Evolutionary conservation across 306 rosid species (phyloP), one percentile per base, ranked within the genome.

Genomic region (Bauhinia variegata): DNA sequence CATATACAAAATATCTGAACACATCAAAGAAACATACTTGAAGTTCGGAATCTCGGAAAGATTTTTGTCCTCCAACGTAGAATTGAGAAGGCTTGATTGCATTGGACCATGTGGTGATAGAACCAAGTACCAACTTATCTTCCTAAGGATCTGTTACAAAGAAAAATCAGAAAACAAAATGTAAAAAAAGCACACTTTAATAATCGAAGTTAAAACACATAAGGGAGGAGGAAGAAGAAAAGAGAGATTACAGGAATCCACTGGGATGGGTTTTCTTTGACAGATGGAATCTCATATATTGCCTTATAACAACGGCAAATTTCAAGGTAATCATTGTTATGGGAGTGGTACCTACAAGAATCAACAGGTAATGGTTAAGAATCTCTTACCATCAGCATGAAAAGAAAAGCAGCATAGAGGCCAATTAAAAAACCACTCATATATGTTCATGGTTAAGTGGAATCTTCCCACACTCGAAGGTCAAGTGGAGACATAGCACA

Each of bases 41-140:
- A 91, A 91, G 78, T 74, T 79, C 49, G 87, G 82, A 72, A 88
- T 79, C 77, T 91, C 97, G 8, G 91, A 79, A 31, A 91, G 89
- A 81, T 91, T 88, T 78, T 81, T 91, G 69, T 88, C 97, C 78
- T 88, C 97, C 87, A 88, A 76, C 38, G 87, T 88, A 67, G 97
- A 87, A 75, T 92, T 87, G 28, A 92, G 89, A 73, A 92, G 97
- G 81, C 95, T 92, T 8, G 97, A 92, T 63, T 92, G 97, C 95
- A 92, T 87, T 15, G 97, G 92, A 66, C 84, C 92, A 30, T 89
- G 84, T 33, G 95, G 97, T 2, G 96, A 44, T 46, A 92, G 84
- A 75, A 89, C 89, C 77, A 92, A 82, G 85, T 78, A 85, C 97
- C 96, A 89, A 60, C 95, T 85, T 75, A 92, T 87, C 82, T 85